Conservation (phyloP, 1,284 basidiomycete species). For the Cryptococcus sp. region DNA sequence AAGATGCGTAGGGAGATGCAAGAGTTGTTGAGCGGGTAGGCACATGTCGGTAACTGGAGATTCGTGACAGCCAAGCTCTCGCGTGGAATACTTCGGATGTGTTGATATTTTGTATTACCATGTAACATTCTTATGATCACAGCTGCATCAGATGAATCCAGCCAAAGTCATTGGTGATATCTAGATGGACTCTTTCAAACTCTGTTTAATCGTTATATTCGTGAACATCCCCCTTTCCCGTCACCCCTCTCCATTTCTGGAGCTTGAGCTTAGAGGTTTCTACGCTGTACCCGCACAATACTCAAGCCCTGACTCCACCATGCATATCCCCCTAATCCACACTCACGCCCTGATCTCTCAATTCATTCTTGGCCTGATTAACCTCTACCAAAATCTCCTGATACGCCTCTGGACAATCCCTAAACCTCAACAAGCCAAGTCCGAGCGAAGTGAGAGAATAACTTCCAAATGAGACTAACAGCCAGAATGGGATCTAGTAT, state of each 20-base stretch:
- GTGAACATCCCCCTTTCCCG: too few species aligned
- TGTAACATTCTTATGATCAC: too few species aligned
- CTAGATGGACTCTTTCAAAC: too few species aligned
- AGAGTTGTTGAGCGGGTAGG: constrained; percentile 68
- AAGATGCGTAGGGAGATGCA: constrained; percentile 79
- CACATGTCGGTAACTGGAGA: too few species aligned
- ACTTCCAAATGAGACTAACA: constrained; percentile 67
- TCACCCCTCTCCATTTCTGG: too few species aligned
- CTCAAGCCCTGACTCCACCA: neutral
- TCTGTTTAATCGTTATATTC: too few species aligned
- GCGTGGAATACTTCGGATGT: too few species aligned
- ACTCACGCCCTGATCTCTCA: constrained; percentile 61
- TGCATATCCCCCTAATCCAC: constrained; percentile 59
- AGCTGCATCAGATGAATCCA: neutral
- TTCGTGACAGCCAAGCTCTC: too few species aligned
- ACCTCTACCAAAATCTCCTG: constrained; percentile 61
- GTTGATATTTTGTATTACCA: too few species aligned
- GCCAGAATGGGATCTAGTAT: constrained; percentile 68
- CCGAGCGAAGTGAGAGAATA: constrained; percentile 69
- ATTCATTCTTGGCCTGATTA: constrained; percentile 63
- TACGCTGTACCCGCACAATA: too few species aligned
- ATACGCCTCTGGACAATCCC: constrained; percentile 73
- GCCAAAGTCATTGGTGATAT: too few species aligned
- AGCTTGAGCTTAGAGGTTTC: too few species aligned
- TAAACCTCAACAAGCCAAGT: constrained; percentile 64